Base-by-base conservation (phyloP, 2,329 filamentous ascomycete species). In the Orbilia blumenaviensis region DNA sequence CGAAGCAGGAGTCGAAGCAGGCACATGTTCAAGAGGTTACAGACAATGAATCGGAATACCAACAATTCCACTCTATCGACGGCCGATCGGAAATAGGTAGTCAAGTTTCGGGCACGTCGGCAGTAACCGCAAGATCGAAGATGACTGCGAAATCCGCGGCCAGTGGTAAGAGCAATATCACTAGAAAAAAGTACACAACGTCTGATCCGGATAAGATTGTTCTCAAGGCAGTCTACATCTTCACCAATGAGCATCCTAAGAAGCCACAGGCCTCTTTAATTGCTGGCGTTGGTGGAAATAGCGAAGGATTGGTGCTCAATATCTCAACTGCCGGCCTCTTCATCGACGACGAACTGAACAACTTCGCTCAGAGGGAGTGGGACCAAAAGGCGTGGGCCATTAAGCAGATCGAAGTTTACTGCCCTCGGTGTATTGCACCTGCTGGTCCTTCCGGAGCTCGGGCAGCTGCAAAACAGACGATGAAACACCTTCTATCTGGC, bases 311-410 rank as follows among this genome's bases (percentile, higher is more conserved):
- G 50, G 92, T 98, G 77, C 87, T 99, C 77, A 91, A 92, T 61
- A 95, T 98, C 81, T 94, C 92, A 9, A 96, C 93, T 0, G 94
- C 97, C 82, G 95, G 95, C 16, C 87, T 98, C 64, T 98, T 98
- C 84, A 95, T 99, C 81, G 95, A 99, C 82, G 95, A 99, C 82
- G 95, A 98, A 82, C 88, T 97, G 62, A 90, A 94, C 48, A 89
- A 90, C 77, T 92, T 97, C 14, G 90, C 92, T n/a, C 93, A 98
- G 84, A 89, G 95, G 74, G 95, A 99, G 84, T 99, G 95, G 95
- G 95, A 99, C 82, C 89, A 98, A 81, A 98, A 98, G 83, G 94
- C 94, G 25, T 98, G 95, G 95, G 97, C 93, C 46, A 88, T 99
- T 84, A 97, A 96, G 84, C 85, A 91, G 78, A 89, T 96, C 83